These are phyloP conservation scores for Suillus placidus DNA, from an alignment of 768 basidiomycete genomes.

Conservation along the genomic window DNA sequence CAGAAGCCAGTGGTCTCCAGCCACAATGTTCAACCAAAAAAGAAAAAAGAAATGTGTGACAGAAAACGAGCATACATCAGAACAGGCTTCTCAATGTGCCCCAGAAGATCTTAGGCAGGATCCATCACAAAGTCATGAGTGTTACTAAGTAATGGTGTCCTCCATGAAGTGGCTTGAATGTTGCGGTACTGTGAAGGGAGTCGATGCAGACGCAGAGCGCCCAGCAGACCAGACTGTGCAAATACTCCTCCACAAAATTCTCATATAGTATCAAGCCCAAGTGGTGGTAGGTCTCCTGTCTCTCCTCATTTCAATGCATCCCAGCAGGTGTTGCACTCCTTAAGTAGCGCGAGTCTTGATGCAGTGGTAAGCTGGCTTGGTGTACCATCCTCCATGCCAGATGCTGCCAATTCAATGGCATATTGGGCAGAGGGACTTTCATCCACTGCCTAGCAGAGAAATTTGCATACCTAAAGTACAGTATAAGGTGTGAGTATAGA, in stretches of 20 bases:
- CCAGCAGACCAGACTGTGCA: background rate
- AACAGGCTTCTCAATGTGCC: background rate
- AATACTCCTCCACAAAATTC: background rate
- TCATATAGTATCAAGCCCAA: too few species aligned
- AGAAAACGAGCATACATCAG: background rate
- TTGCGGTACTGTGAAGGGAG: background rate
- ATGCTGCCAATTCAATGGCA: background rate
- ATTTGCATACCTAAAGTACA: background rate
- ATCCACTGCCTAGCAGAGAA: slow-evolving; percentile 52
- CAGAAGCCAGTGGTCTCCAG: too few species aligned
- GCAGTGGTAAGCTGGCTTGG: background rate
- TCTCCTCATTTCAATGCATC: background rate
- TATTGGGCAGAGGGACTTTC: background rate
- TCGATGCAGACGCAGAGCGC: background rate
- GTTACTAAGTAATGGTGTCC: background rate
- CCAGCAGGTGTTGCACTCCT: background rate
- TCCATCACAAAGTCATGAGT: background rate
- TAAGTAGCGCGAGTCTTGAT: background rate
- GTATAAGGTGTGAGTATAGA: background rate
- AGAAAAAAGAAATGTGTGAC: too few species aligned
- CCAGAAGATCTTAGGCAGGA: background rate
- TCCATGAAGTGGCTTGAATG: background rate
- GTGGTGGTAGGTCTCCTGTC: too few species aligned
- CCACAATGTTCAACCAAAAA: too few species aligned
- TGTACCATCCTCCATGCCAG: background rate